These are phyloP conservation scores for Suillus tomentosus DNA, from an alignment of 768 basidiomycete species.

Conservation along the genomic window DNA sequence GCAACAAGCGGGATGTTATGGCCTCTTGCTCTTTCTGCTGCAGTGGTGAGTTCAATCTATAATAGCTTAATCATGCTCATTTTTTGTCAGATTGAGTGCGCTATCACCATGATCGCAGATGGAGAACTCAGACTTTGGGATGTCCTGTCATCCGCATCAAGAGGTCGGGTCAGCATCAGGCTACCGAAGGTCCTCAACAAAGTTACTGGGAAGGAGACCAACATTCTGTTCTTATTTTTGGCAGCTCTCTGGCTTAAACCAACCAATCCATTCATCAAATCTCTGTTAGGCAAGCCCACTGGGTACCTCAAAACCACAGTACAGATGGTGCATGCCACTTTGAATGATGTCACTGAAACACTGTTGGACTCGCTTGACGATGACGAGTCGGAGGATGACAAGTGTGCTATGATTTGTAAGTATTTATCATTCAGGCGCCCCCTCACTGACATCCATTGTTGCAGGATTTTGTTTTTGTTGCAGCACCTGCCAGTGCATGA, in stretches of 20 bases:
- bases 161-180: not conserved
- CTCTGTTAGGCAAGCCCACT: not conserved
- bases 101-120: not conserved
- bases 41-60: too few relatives aligned
- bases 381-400: not conserved
- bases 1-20: constrained; percentile 1
- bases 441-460: not conserved
- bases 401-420: not conserved
- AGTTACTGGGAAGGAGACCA: constrained; percentile 3
- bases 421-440: not conserved
- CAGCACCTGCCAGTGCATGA: too few relatives aligned
- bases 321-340: not conserved
- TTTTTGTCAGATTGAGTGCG: not conserved
- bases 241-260: not conserved
- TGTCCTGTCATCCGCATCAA: not conserved
- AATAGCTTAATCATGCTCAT: not conserved
- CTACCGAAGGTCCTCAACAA: constrained; percentile 7
- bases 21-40: not conserved
- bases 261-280: not conserved
- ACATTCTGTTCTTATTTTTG: constrained; percentile 1
- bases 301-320: not conserved
- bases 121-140: not conserved
- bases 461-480: not conserved
- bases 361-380: not conserved
- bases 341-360: not conserved